Base-by-base conservation (phyloP, 2,329 filamentous ascomycete genomes). In the Penicillium vulpinum region DNA sequence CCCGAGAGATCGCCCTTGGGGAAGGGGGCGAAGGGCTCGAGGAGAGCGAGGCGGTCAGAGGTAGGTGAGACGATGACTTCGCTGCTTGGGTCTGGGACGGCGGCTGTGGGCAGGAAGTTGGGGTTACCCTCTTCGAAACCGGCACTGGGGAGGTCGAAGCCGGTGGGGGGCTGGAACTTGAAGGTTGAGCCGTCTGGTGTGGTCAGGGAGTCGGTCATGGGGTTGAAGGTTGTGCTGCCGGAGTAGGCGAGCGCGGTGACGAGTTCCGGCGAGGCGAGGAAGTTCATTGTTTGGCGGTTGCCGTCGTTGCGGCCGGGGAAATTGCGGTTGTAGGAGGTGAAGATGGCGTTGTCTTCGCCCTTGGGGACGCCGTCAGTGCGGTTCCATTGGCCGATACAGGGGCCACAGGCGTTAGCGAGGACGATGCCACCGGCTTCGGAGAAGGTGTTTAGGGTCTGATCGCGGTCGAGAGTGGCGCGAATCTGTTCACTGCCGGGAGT, bases 311-410 rank as follows among this genome's bases (percentile, higher is more conserved):
- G 90, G 59, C 91, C 93, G 49, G 90, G 90, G 82, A 99, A 99
- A 79, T 99, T 99, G 59, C 94, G 90, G 83, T 99, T 99, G 81
- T 97, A 99, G 0, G 92, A 97, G 10, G 92, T 93, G 70, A 99
- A 85, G 68, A 99, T 97, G 60, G 94, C 94, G 72, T 99, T 99
- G 52, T 85, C 81, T 57, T 92, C 90, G 60, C 92, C 92, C 79
- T 96, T 96, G 65, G 79, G 76, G 18, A 95, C 85, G 22, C 87
- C 89, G 70, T 97, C 94, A 18, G 90, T 93, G 56, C 94, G 88
- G 72, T 90, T 90, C 94, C 94, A 99, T 77, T 96, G 92, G 2
- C 93, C 92, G 60, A 67, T 67, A 44, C 92, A 96, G 31, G 91
- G 91, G 3, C 90, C 94, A 70, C 94, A 99, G 36, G 94, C 94